These are phyloP conservation scores for Aechmea fasciata DNA, from an alignment of 176 grass and related monocot species.

Conservation along the genomic window DNA sequence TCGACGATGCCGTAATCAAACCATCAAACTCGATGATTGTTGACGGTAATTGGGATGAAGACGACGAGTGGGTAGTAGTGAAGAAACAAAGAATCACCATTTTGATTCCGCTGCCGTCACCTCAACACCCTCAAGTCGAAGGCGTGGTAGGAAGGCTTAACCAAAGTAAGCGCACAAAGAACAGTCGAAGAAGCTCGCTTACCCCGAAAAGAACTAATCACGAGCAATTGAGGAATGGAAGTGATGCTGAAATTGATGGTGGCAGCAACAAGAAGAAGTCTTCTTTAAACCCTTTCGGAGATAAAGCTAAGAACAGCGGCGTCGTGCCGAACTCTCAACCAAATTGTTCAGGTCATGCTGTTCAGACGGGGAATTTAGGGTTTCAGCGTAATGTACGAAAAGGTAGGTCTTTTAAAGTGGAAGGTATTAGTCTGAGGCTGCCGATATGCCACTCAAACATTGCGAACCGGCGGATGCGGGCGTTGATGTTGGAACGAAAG, in stretches of 20 bases:
- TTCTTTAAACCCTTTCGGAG: not conserved
- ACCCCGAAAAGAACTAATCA: constrained; percentile 4
- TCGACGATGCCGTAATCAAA: not conserved
- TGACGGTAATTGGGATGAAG: constrained; percentile 1
- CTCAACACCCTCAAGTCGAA: not conserved
- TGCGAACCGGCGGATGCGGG: constrained; percentile 11
- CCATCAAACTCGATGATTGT: not conserved
- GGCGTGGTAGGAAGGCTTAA: not conserved
- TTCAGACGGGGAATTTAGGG: not conserved
- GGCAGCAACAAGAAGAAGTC: not conserved
- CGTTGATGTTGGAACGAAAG: constrained; percentile 15
- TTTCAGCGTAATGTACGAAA: not conserved
- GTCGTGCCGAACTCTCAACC: not conserved
- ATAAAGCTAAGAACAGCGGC: not conserved
- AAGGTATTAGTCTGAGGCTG: constrained; percentile 1
- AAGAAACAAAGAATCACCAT: constrained; percentile 38
- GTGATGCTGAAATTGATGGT: not conserved
- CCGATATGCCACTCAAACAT: constrained; percentile 12
- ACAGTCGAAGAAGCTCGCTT: not conserved
- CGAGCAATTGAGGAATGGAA: not conserved
- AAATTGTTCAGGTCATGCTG: not conserved
- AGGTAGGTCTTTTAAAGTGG: not conserved
- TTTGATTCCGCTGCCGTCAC: constrained; percentile 21
- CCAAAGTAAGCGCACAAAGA: not conserved
- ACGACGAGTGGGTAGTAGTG: constrained; percentile 30